Evolutionary conservation across 805 yeast genomes (phyloP), one percentile per base, ranked within the genome.

Genomic region (Groenewaldozyma tartarivorans): DNA sequence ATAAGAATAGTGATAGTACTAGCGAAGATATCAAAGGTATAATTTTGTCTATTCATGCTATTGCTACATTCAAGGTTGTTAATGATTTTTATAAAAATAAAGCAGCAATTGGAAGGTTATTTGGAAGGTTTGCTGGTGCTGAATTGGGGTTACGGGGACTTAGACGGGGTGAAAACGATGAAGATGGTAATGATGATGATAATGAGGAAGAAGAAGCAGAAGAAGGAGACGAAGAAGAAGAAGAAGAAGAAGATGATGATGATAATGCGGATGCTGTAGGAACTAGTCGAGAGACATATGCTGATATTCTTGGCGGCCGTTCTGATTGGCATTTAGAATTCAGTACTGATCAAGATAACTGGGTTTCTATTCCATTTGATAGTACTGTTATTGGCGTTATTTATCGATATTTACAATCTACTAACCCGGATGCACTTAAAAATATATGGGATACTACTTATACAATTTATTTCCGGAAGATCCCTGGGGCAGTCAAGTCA

Each of bases 311-410:
- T 4, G 13, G 38, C 15, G 40, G 39, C 29, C 29, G 4, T 27
- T 35, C 13, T n/a, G 46, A 57, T 20, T 64, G 67, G 64, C 57
- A 67, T 39, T 62, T 79, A 40, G 81, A 77, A 41, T 84, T 84
- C 53, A 61, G 62, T 1, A 61, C 79, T 9, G 66, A 77, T 46
- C 29, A 13, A 7, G 13, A 7, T 9, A 24, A 24, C 13, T 84
- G 72, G 3, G 76, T 75, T 42, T 62, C 58, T 0, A 65, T 83
- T 20, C 79, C 85, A 2, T 65, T 66, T 30, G 83, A 74, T 39
- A 75, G 83, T 0, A 84, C 95, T 0, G 69, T 85, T 2, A 82
- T 77, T 58, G 92, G 92, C 1, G 88, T 86, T 0, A 64, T 81
- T 11, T 52, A 43, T 40, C 46, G 47, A 30, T 38, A 34, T 26